Base-by-base conservation (phyloP, 2,329 filamentous ascomycete genomes). In the Corynespora cassiicola region DNA sequence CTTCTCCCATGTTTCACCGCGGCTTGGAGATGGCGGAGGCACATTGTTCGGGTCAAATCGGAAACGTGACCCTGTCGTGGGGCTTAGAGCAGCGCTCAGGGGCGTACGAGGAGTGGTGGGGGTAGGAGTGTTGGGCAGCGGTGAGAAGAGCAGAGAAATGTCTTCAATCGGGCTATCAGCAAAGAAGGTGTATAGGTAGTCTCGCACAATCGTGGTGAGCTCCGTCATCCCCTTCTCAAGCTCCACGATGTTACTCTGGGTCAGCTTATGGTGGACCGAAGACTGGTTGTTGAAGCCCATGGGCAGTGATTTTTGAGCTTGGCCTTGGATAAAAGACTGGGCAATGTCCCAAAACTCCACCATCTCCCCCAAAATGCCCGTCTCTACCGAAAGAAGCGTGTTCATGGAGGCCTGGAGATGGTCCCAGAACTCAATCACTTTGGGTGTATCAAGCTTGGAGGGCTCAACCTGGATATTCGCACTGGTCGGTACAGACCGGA, bases 331-430 rank as follows among this genome's bases (percentile, higher is more conserved):
- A 64, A 99, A 99, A 1, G 88, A 87, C 57, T 95, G 86, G 0
- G 91, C 85, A 10, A 86, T 94, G 51, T 95, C 88, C 90, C 92
- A 96, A 66, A 96, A 97, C 49, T 95, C 90, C 12, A 95, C 72
- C 2, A 97, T 81, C 65, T 99, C 94, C 1, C 90, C 90, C 5
- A 99, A 75, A 11, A 97, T 78, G 4, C 94, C 94, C 47, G 85
- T 84, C 6, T 84, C 75, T 5, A 77, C 72, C 0, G 90, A 91
- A 0, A 99, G 74, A 24, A 99, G 76, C 26, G 80, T 82, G 7
- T 74, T 84, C 44, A 97, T 66, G 47, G 90, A 94, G 0, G 79
- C 74, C 42, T 89, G 75, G 48, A 95, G 84, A 63, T 91, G 89
- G 58, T 96, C 91, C 94, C 94, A 99, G 44, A 97, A 80, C 52